Evolutionary conservation across 176 grass and related monocot genomes (phyloP), one percentile per base, ranked within the genome.

Genomic region (Panicum miliaceum): DNA sequence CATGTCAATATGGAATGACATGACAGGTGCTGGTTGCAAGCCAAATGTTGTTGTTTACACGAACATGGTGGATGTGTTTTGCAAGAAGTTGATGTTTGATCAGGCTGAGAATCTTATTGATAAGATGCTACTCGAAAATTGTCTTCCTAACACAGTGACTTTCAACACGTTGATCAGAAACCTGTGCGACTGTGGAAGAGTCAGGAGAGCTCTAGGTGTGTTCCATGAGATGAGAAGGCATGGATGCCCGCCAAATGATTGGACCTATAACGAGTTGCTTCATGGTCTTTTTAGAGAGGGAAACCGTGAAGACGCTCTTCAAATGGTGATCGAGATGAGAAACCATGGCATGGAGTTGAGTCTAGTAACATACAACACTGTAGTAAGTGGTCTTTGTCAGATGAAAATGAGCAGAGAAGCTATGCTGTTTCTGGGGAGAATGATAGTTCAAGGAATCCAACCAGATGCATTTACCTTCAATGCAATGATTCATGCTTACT

Each of bases 31-130:
- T 43, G 82, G 92, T 75, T 94, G 82, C 89, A 98, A 90, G 85
- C 92, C 91, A 61, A 98, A 94, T 52, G 90, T 93, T 46, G 71
- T 94, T n/a, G 80, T 94, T 50, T 98, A 98, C 76, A 94, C 92
- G 3, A 93, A 89, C 78, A 90, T 95, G 89, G 79, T 93, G 18
- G 89, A 88, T 84, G 87, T 87, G 46, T 79, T 93, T 57, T 98
- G 92, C 87, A 88, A 87, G 89, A 88, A 81, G 67, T 20, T 71
- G 60, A 91, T 91, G 90, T 98, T 98, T 91, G 89, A 95, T 74
- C 79, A 90, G 86, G 92, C 92, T 5, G 74, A 88, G 59, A 73
- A 79, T 86, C 87, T 98, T 51, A 65, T 80, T 25, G 64, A 86
- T 67, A 91, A 73, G 75, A 95, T 98, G 92, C 13, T 84, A 8